Percentiles rank a stretch among this genome's conserved stretches.
phyloP scores from a whole-genome alignment of 2,329 filamentous ascomycete species.

The Alternaria conjuncta region DNA sequence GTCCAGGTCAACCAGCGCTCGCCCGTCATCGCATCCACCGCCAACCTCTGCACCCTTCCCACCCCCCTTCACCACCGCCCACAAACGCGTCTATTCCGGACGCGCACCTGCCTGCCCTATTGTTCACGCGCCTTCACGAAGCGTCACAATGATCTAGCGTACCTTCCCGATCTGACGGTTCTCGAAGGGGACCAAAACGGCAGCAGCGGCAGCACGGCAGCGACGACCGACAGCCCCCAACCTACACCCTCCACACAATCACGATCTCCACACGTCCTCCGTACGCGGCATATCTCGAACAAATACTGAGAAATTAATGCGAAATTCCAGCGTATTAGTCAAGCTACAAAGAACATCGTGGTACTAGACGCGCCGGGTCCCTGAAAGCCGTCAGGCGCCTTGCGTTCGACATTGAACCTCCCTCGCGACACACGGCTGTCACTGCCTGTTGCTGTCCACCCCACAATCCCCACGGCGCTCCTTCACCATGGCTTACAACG shows the following conservation, averaged over 20 bases:
- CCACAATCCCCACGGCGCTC: constrained; percentile 6
- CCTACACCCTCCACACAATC: constrained; percentile 7
- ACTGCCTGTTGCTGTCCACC: constrained; percentile 18
- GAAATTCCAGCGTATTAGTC: not conserved
- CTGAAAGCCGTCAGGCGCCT: constrained; percentile 12
- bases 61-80: constrained; percentile 14
- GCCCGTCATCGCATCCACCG: constrained; percentile 25
- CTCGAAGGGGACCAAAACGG: constrained; percentile 15
- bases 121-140: constrained; percentile 21
- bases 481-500: constrained; percentile 38
- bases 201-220: constrained; percentile 32
- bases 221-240: constrained; percentile 21
- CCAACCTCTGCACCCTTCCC: constrained; percentile 42
- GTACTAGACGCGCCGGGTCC: constrained; percentile 14
- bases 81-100: constrained; percentile 30
- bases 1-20: constrained; percentile 28
- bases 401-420: constrained; percentile 14
- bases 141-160: constrained; percentile 34
- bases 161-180: constrained; percentile 16
- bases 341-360: not conserved
- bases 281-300: not conserved
- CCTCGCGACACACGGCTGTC: constrained; percentile 15
- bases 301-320: not conserved
- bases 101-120: constrained; percentile 27
- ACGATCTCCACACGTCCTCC: constrained; percentile 1